These are phyloP conservation scores for Dendrobium huoshanense DNA, from an alignment of 106 monocot genomes.

Conservation along the genomic window DNA sequence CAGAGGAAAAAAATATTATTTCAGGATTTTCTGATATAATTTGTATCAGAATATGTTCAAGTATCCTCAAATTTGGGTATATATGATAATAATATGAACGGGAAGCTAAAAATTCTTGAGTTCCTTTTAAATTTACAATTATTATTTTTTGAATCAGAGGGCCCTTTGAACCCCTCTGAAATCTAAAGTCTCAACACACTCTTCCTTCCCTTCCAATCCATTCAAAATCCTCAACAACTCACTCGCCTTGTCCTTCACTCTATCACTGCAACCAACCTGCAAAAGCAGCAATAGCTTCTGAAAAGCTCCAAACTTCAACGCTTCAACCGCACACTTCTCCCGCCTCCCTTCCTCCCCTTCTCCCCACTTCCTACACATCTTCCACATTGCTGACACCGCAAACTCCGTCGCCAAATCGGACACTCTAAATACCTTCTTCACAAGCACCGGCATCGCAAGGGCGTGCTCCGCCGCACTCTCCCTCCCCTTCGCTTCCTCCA, in stretches of 20 bases:
- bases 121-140: no score
- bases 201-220: slow-evolving; percentile 18
- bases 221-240: slow-evolving; percentile 48
- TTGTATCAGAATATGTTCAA: no score
- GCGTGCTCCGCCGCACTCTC: slow-evolving; percentile 25
- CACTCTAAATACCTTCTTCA: slow-evolving; percentile 62
- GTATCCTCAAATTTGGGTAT: no score
- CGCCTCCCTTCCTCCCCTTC: background rate
- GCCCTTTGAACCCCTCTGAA: slow-evolving; percentile 36
- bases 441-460: slow-evolving; percentile 52
- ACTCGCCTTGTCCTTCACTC: slow-evolving; percentile 41
- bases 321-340: slow-evolving; percentile 21
- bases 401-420: slow-evolving; percentile 62
- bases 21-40: no score
- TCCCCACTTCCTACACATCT: slow-evolving; percentile 37
- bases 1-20: no score
- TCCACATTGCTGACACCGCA: slow-evolving; percentile 64
- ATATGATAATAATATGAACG: no score
- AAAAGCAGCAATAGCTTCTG: slow-evolving; percentile 53
- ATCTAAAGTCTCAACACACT: slow-evolving; percentile 44
- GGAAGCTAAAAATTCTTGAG: no score
- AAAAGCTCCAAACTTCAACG: slow-evolving; percentile 42
- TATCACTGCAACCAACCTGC: slow-evolving; percentile 36
- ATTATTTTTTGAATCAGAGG: background rate
- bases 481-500: slow-evolving; percentile 22